These are phyloP conservation scores for Thymus mandschuricus DNA, from an alignment of 257 asterid species.

Conservation along the genomic window DNA sequence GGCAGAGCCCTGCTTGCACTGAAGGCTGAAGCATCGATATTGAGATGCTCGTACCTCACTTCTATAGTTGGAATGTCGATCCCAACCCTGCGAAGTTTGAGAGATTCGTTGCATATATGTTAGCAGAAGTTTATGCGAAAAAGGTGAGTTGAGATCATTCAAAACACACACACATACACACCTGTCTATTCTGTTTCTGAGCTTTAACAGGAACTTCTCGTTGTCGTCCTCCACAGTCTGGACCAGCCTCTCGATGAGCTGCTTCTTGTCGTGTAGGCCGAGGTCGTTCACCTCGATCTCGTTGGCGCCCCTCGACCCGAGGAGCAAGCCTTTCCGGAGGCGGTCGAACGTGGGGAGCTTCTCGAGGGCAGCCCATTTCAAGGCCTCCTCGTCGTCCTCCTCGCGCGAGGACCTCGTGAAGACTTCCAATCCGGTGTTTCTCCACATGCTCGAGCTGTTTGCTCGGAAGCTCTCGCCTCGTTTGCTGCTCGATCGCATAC, in stretches of 20 bases:
- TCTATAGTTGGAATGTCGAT: slow-evolving; percentile 56
- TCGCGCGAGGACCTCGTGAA: slow-evolving; percentile 54
- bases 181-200: slow-evolving; percentile 59
- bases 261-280: slow-evolving; percentile 48
- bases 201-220: slow-evolving; percentile 56
- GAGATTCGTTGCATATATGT: background rate
- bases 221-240: slow-evolving; percentile 61
- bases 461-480: slow-evolving; percentile 38
- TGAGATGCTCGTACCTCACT: slow-evolving; percentile 50
- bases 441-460: slow-evolving; percentile 50
- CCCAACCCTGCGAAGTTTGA: slow-evolving; percentile 44
- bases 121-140: no score
- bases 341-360: slow-evolving; percentile 65
- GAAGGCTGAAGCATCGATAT: slow-evolving; percentile 46
- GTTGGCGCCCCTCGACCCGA: slow-evolving; percentile 50
- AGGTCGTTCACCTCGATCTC: slow-evolving; percentile 55
- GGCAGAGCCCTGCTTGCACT: slow-evolving; percentile 48
- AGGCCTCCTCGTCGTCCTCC: slow-evolving; percentile 70
- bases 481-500: slow-evolving; percentile 41
- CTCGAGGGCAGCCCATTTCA: slow-evolving; percentile 78
- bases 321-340: slow-evolving; percentile 55
- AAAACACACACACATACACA: slow-evolving; percentile 4
- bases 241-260: slow-evolving; percentile 50
- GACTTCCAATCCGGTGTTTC: slow-evolving; percentile 42
- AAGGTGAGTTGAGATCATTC: background rate